These are phyloP conservation scores for Tulasnella sp. DNA, from an alignment of 768 basidiomycete genomes.

Conservation along the genomic window DNA sequence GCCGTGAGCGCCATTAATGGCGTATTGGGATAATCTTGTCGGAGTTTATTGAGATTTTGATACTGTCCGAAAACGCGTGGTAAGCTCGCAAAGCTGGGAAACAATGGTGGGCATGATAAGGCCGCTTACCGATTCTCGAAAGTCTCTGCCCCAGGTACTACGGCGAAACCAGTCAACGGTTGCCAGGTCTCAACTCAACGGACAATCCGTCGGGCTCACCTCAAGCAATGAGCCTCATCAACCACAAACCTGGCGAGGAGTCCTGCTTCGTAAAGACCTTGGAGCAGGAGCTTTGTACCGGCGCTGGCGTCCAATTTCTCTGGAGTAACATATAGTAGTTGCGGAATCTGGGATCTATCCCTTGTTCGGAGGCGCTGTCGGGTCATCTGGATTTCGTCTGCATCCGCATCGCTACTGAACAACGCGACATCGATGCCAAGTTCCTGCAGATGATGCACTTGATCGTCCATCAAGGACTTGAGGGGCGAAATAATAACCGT, in stretches of 20 bases:
- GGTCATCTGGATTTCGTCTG: constrained; percentile 33
- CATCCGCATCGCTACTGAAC: constrained; percentile 51
- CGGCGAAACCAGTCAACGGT: constrained; percentile 33
- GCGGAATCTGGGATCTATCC: constrained; percentile 40
- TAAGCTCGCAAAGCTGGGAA: background rate
- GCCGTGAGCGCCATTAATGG: constrained; percentile 97
- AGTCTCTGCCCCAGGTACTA: constrained; percentile 89
- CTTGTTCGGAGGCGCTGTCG: constrained; percentile 38
- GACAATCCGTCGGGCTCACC: background rate
- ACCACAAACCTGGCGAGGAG: constrained; percentile 83
- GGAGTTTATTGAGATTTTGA: constrained; percentile 55
- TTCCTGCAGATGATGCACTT: constrained; percentile 57
- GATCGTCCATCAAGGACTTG: constrained; percentile 81
- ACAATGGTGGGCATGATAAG: background rate
- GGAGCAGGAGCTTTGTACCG: constrained; percentile 48
- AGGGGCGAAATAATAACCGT: constrained; percentile 89
- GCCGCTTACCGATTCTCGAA: constrained; percentile 66
- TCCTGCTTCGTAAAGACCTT: constrained; percentile 46
- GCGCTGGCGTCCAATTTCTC: constrained; percentile 70
- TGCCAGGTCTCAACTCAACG: background rate
- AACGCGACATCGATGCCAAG: constrained; percentile 63
- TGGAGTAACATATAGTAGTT: constrained; percentile 82
- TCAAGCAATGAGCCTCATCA: constrained; percentile 84
- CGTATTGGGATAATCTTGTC: constrained; percentile 63
- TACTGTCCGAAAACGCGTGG: constrained; percentile 43